Evolutionary conservation across 768 basidiomycete genomes (phyloP).

Genomic region (Suillus bovinus): DNA sequence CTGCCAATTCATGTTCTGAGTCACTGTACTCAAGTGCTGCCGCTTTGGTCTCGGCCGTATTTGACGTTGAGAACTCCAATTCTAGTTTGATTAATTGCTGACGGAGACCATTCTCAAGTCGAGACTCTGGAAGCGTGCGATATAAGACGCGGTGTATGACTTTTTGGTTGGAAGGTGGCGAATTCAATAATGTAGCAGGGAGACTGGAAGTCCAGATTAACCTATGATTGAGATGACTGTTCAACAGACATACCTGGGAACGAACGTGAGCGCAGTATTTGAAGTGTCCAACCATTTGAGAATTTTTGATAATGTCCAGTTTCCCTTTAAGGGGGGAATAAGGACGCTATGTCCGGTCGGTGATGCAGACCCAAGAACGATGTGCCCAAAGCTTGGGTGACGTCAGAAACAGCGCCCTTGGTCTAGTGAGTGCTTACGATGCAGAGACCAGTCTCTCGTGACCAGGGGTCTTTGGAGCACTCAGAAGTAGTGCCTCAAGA

Average conservation of each 20-base stretch:
- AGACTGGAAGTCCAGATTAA: conserved; percentile 30
- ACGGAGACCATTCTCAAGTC: conserved; percentile 11
- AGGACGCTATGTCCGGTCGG: conserved; percentile 28
- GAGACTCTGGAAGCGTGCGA: conserved; percentile 31
- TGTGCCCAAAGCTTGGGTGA: conserved; percentile 54
- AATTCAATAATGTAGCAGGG: conserved; percentile 36
- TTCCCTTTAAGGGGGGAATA: conserved; percentile 48
- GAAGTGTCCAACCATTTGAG: conserved; percentile 45
- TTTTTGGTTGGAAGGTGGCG: conserved; percentile 31
- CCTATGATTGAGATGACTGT: too few species aligned
- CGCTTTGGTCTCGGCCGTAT: too few species aligned
- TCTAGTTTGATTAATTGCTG: conserved; percentile 41
- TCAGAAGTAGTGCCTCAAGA: conserved; percentile 6
- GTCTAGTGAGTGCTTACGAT: conserved; percentile 35
- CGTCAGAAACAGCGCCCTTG: conserved; percentile 5
- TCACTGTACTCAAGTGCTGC: background rate
- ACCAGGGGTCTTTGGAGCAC: background rate
- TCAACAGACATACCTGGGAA: conserved; percentile 46
- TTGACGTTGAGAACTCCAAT: conserved; percentile 29
- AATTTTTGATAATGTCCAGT: conserved; percentile 40
- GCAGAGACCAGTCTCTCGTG: conserved; percentile 35
- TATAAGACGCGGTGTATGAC: conserved; percentile 52
- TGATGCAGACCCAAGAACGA: conserved; percentile 47
- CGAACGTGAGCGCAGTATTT: conserved; percentile 40
- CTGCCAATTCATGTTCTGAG: background rate